These are phyloP conservation scores for Acer yangbiense DNA, from an alignment of 345 rosid genomes.

Conservation along the genomic window DNA sequence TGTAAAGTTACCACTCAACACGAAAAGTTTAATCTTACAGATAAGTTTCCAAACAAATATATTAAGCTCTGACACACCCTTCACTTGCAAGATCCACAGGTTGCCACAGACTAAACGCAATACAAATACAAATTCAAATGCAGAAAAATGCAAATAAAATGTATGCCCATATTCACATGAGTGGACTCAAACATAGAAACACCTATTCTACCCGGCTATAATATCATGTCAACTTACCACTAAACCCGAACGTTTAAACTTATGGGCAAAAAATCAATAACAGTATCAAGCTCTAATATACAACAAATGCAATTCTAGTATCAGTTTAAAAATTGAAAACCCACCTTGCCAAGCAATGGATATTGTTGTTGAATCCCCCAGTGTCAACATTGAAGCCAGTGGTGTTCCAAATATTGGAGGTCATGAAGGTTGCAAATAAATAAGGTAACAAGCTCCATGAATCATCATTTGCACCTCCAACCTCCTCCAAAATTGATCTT, in stretches of 20 bases:
- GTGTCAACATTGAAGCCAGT: slow-evolving; percentile 92
- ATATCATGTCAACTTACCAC: neutral
- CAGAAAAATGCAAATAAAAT: no score
- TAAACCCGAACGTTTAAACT: neutral
- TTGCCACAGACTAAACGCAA: no score
- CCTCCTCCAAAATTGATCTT: slow-evolving; percentile 84
- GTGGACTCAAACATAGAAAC: no score
- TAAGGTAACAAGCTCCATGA: slow-evolving; percentile 97
- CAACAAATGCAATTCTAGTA: neutral
- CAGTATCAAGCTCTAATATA: neutral
- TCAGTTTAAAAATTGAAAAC: slow-evolving; percentile 10
- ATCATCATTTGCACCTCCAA: slow-evolving; percentile 89
- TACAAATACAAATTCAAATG: no score
- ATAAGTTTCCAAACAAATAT: no score
- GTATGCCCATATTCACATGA: no score
- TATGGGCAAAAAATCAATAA: no score
- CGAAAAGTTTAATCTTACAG: no score
- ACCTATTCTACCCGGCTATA: no score
- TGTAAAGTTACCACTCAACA: no score
- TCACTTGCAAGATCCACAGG: no score
- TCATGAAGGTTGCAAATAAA: slow-evolving; percentile 84
- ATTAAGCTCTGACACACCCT: no score
- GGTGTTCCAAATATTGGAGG: slow-evolving; percentile 82
- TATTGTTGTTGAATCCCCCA: slow-evolving; percentile 95
- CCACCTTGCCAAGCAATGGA: slow-evolving; percentile 93